Evolutionary conservation across 2,329 filamentous ascomycete genomes (phyloP).

Genomic region (Colletotrichum sp.): DNA sequence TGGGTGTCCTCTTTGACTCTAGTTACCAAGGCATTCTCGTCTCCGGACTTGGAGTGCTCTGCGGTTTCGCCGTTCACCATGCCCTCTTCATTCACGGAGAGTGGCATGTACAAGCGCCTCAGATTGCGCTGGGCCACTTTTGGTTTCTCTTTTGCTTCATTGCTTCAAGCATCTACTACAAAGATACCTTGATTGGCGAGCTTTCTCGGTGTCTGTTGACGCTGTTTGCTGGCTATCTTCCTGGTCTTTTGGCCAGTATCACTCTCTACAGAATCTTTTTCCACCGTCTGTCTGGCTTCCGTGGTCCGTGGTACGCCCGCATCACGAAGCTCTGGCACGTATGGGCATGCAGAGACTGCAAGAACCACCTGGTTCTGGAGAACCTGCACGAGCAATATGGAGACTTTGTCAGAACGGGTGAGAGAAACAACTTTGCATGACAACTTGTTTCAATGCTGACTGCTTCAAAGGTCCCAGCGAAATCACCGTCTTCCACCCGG

Average conservation of each 20-base stretch:
- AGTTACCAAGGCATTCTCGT: background rate
- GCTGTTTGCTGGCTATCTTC: conserved; percentile 18
- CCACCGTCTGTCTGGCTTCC: conserved; percentile 40
- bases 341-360: conserved; percentile 26
- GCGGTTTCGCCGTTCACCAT: conserved; percentile 18
- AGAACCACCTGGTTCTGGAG: conserved; percentile 26
- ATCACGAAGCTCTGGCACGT: conserved; percentile 42
- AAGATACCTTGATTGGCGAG: background rate
- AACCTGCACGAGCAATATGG: conserved; percentile 27
- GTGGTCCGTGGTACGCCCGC: conserved; percentile 39
- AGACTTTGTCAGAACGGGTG: conserved; percentile 30
- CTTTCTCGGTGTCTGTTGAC: background rate
- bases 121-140: conserved; percentile 21
- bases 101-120: conserved; percentile 28
- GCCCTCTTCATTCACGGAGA: conserved; percentile 28
- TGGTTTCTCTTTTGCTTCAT: conserved; percentile 8
- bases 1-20: background rate
- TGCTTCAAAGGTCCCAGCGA: conserved; percentile 23
- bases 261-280: conserved; percentile 42
- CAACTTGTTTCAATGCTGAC: background rate
- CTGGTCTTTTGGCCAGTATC: conserved; percentile 32
- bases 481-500: conserved; percentile 29
- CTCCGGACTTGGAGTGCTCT: background rate
- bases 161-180: conserved; percentile 7
- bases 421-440: background rate